Evolutionary conservation across 495 filamentous ascomycete genomes (phyloP).

Genomic region (Aspergillus haitiensis): DNA sequence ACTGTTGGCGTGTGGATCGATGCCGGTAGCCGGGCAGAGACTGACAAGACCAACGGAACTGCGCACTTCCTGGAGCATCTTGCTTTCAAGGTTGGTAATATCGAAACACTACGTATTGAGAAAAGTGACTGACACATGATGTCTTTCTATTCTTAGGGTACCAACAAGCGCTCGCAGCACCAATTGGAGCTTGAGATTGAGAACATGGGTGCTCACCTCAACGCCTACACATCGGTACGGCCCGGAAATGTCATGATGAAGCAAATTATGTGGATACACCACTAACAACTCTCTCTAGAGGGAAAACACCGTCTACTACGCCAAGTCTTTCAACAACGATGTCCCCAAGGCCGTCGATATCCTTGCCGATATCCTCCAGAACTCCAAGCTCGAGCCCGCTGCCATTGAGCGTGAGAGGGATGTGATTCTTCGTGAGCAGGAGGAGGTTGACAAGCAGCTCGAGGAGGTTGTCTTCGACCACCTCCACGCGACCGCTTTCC

Average conservation of each 20-base stretch:
- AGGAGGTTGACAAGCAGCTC: slow-evolving; percentile 99
- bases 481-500: slow-evolving; percentile 96
- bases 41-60: slow-evolving; percentile 96
- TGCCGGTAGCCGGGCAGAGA: slow-evolving; percentile 96
- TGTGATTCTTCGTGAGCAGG: slow-evolving; percentile 96
- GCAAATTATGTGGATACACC: slow-evolving; percentile 3
- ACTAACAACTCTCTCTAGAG: slow-evolving; percentile 59
- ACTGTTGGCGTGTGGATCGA: slow-evolving; percentile 99
- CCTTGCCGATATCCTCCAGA: slow-evolving; percentile 97
- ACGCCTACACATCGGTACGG: slow-evolving; percentile 98
- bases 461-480: slow-evolving; percentile 99
- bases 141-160: slow-evolving; percentile 60
- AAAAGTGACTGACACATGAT: background rate
- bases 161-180: slow-evolving; percentile 85
- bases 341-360: slow-evolving; percentile 95
- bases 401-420: slow-evolving; percentile 97
- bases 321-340: slow-evolving; percentile 97
- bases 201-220: slow-evolving; percentile 99
- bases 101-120: slow-evolving; percentile 19
- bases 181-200: slow-evolving; percentile 99
- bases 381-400: slow-evolving; percentile 89
- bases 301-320: slow-evolving; percentile 99
- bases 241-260: slow-evolving; percentile 25
- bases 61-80: slow-evolving; percentile 99
- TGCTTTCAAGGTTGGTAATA: slow-evolving; percentile 83